These are phyloP conservation scores for Ulota crispa DNA, from an alignment of 225 moss, liverwort and hornwort species.

Conservation along the genomic window DNA sequence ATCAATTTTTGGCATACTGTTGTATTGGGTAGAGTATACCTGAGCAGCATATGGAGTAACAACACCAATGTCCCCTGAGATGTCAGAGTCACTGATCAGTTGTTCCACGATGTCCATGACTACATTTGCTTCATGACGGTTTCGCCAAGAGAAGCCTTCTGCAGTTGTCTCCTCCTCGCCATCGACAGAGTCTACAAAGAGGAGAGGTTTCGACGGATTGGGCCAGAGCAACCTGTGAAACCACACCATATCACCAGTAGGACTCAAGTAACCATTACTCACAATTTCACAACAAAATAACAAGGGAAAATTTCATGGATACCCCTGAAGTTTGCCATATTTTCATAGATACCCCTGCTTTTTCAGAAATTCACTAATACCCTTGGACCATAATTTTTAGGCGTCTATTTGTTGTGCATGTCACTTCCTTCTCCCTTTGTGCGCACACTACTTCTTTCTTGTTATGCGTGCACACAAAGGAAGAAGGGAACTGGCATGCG, in stretches of 20 bases:
- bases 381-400: no score
- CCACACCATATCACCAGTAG: slow-evolving; percentile 12
- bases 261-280: background rate
- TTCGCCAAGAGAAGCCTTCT: slow-evolving; percentile 85
- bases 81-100: slow-evolving; percentile 47
- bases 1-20: background rate
- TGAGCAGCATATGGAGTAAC: slow-evolving; percentile 91
- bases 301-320: no score
- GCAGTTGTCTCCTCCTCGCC: slow-evolving; percentile 75
- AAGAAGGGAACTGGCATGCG: no score
- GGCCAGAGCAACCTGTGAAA: slow-evolving; percentile 71
- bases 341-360: no score
- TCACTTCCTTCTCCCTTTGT: no score
- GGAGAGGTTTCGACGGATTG: slow-evolving; percentile 71
- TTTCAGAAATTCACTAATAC: no score
- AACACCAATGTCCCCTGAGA: slow-evolving; percentile 68
- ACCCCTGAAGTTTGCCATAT: no score
- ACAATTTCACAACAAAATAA: slow-evolving; percentile 4
- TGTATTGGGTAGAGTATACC: slow-evolving; percentile 39
- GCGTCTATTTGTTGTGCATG: no score
- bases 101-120: slow-evolving; percentile 59
- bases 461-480: no score
- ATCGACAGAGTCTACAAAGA: slow-evolving; percentile 66
- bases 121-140: slow-evolving; percentile 65
- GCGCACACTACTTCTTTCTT: no score